Evolutionary conservation across 495 filamentous ascomycete species (phyloP).

Genomic region (Trichoderma virens): DNA sequence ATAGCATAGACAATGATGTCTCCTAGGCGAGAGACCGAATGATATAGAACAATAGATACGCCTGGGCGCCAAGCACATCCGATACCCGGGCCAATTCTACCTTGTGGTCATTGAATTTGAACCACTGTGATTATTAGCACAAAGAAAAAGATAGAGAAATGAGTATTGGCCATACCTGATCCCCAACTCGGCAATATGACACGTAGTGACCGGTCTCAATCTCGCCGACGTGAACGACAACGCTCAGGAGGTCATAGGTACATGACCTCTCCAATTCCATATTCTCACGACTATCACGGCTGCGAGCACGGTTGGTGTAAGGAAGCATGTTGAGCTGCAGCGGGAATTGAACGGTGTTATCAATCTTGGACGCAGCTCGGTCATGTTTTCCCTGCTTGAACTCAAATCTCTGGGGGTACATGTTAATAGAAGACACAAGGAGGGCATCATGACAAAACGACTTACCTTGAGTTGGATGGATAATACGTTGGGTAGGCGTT

Average conservation of each 20-base stretch:
- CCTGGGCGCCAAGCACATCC: slow-evolving; percentile 72
- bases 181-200: slow-evolving; percentile 71
- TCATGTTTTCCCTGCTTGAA: slow-evolving; percentile 52
- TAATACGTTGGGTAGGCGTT: slow-evolving; percentile 73
- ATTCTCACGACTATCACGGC: slow-evolving; percentile 30
- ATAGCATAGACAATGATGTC: background rate
- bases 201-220: slow-evolving; percentile 86
- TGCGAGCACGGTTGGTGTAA: slow-evolving; percentile 60
- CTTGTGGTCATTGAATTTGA: slow-evolving; percentile 84
- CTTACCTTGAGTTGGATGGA: slow-evolving; percentile 84
- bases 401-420: slow-evolving; percentile 59
- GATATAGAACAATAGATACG: slow-evolving; percentile 84
- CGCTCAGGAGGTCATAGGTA: slow-evolving; percentile 74
- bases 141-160: background rate
- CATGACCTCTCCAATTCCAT: slow-evolving; percentile 46
- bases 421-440: too few species aligned
- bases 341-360: slow-evolving; percentile 73
- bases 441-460: too few species aligned
- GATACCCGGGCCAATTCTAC: slow-evolving; percentile 70
- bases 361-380: slow-evolving; percentile 66
- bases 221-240: slow-evolving; percentile 79
- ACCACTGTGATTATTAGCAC: slow-evolving; percentile 55
- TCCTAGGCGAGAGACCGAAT: slow-evolving; percentile 45
- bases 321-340: slow-evolving; percentile 81
- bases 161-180: slow-evolving; percentile 47